phyloP scores from a whole-genome alignment of 768 basidiomycete species.

The Peribolospora baueri region DNA sequence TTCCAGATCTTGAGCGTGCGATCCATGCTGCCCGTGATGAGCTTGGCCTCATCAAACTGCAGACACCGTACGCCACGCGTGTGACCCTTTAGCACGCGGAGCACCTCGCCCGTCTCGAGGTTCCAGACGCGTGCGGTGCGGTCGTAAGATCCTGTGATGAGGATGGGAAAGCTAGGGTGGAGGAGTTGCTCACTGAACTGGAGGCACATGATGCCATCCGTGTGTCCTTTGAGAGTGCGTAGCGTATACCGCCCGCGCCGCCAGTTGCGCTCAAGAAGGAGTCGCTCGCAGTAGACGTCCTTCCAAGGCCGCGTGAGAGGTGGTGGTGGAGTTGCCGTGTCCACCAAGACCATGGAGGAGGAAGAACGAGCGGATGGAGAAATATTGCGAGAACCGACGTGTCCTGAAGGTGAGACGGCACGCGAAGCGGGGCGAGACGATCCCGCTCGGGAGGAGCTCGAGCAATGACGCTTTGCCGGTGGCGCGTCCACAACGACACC shows the following conservation, averaged over 20 bases:
- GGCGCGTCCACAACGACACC: no score
- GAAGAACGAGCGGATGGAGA: no score
- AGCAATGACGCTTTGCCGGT: no score
- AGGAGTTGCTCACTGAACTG: conserved; percentile 69
- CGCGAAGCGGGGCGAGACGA: no score
- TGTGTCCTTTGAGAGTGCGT: conserved; percentile 70
- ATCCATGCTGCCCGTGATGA: conserved; percentile 95
- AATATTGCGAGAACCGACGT: no score
- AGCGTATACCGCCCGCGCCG: conserved; percentile 68
- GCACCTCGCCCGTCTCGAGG: conserved; percentile 62
- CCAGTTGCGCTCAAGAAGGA: conserved; percentile 92
- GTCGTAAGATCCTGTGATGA: conserved; percentile 95
- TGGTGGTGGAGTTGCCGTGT: no score
- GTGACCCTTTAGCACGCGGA: conserved; percentile 68
- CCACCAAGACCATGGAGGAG: no score
- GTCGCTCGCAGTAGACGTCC: conserved; percentile 89
- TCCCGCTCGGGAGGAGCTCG: no score
- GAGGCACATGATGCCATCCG: conserved; percentile 89
- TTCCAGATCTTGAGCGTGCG: conserved; percentile 86
- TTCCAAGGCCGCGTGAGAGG: conserved; percentile 77
- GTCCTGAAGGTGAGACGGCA: no score
- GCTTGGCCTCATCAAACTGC: conserved; percentile 84
- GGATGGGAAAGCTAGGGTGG: conserved; percentile 67
- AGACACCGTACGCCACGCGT: conserved; percentile 72
- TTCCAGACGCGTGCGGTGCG: conserved; percentile 90